Conservation (phyloP, 805 yeast species). For the Limtongia smithiae region DNA sequence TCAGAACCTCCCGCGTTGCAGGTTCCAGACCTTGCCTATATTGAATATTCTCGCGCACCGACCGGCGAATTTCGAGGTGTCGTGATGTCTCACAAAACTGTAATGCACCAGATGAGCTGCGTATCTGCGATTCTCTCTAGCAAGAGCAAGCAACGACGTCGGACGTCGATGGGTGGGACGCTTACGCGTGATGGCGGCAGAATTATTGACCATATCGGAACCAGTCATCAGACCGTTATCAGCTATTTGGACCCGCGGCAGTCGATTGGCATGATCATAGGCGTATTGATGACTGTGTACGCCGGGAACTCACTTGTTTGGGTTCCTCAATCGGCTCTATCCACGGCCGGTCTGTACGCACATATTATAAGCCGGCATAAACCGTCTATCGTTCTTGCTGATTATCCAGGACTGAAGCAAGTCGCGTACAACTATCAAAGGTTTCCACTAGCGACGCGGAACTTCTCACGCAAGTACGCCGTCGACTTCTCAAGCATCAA, state of each 20-base stretch:
- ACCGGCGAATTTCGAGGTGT: conserved; percentile 91
- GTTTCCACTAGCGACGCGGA: conserved; percentile 78
- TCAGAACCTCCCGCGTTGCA: conserved; percentile 62
- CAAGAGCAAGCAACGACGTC: conserved; percentile 28
- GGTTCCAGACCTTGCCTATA: conserved; percentile 83
- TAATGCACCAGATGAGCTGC: conserved; percentile 82
- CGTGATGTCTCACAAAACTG: conserved; percentile 83
- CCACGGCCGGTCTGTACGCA: conserved; percentile 83
- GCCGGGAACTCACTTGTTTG: conserved; percentile 79
- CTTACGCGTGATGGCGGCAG: conserved; percentile 4
- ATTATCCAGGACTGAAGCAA: conserved; percentile 81
- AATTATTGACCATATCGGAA: conserved; percentile 28
- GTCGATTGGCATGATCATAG: conserved; percentile 82
- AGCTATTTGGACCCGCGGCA: conserved; percentile 66
- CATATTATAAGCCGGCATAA: conserved; percentile 65
- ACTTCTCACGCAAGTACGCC: conserved; percentile 66
- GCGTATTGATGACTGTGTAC: conserved; percentile 74
- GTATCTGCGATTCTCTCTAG: conserved; percentile 60
- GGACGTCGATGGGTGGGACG: neutral
- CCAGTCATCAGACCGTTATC: conserved; percentile 53
- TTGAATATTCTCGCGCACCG: conserved; percentile 86
- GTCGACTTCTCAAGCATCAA: conserved; percentile 75
- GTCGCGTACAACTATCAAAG: conserved; percentile 91
- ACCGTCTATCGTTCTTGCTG: conserved; percentile 75
- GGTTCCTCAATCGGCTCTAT: conserved; percentile 71